Evolutionary conservation across 192 early-diverging fungal species (phyloP).

Genomic region (Coemansia sp.): DNA sequence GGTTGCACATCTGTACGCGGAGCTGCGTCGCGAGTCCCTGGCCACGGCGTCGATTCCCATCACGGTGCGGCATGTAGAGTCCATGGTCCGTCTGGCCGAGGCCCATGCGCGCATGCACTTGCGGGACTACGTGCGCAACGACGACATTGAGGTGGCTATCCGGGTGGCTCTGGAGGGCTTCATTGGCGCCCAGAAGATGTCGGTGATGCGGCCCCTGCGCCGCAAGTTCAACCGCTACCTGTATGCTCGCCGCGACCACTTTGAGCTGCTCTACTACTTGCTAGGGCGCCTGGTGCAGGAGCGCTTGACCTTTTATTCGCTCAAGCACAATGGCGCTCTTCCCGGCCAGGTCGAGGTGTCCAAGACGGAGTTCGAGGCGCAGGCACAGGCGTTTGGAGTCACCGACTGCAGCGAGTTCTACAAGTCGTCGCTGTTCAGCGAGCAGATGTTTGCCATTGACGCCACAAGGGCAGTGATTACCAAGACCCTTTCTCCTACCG

Average conservation of each 20-base stretch:
- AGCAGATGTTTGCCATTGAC: slow-evolving; percentile 48
- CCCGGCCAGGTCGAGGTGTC: slow-evolving; percentile 59
- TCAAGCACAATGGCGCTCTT: slow-evolving; percentile 56
- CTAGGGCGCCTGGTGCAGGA: slow-evolving; percentile 74
- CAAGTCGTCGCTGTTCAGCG: slow-evolving; percentile 48
- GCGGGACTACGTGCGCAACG: slow-evolving; percentile 82
- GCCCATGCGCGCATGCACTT: slow-evolving; percentile 96
- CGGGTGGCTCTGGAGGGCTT: slow-evolving; percentile 85
- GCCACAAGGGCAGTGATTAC: slow-evolving; percentile 23
- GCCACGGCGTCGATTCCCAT: slow-evolving; percentile 78
- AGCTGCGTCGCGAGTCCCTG: slow-evolving; percentile 85
- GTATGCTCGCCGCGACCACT: slow-evolving; percentile 68
- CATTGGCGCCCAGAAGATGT: slow-evolving; percentile 89
- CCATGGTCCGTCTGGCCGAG: slow-evolving; percentile 82
- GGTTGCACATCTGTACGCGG: slow-evolving; percentile 84
- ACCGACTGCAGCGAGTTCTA: slow-evolving; percentile 61
- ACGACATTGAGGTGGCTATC: slow-evolving; percentile 93
- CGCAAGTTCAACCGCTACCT: slow-evolving; percentile 86
- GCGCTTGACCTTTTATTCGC: slow-evolving; percentile 70
- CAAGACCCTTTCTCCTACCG: slow-evolving; percentile 22
- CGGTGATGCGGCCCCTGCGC: slow-evolving; percentile 80
- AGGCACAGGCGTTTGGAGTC: slow-evolving; percentile 58
- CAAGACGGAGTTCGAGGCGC: slow-evolving; percentile 59
- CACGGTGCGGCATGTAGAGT: slow-evolving; percentile 84
- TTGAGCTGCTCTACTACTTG: slow-evolving; percentile 75